These are phyloP conservation scores for Tremella yokohamensis DNA, from an alignment of 768 basidiomycete species.

Conservation along the genomic window DNA sequence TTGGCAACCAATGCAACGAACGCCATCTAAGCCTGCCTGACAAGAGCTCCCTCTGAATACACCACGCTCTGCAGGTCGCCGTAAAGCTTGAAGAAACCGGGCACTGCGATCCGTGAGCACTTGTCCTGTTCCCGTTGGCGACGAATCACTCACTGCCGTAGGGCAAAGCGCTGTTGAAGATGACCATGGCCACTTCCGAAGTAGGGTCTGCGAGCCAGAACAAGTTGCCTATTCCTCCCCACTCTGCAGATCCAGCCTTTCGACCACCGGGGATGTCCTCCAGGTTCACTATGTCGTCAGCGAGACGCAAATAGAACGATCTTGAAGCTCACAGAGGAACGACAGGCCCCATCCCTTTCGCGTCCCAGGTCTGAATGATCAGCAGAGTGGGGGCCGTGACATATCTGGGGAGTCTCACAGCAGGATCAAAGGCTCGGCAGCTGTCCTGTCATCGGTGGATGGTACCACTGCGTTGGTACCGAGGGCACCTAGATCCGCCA, in stretches of 20 bases:
- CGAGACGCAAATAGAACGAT: background rate
- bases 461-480: slow-evolving; percentile 11
- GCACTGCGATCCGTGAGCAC: slow-evolving; percentile 8
- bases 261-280: slow-evolving; percentile 20
- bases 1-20: too few species aligned
- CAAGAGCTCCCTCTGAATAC: slow-evolving; percentile 12
- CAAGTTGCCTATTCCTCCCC: slow-evolving; percentile 17
- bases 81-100: slow-evolving; percentile 15
- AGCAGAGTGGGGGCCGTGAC: background rate
- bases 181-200: slow-evolving; percentile 13
- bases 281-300: slow-evolving; percentile 12
- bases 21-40: background rate
- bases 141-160: slow-evolving; percentile 14
- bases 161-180: slow-evolving; percentile 19
- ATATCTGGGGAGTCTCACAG: slow-evolving; percentile 8
- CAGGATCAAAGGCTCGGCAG: slow-evolving; percentile 9
- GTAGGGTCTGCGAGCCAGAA: slow-evolving; percentile 23
- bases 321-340: slow-evolving; percentile 12
- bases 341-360: slow-evolving; percentile 23
- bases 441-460: slow-evolving; percentile 14
- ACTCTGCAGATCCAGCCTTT: slow-evolving; percentile 19
- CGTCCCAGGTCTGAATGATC: slow-evolving; percentile 8
- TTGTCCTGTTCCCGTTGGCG: background rate
- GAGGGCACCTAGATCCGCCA: slow-evolving; percentile 14
- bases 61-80: slow-evolving; percentile 14